Base-by-base conservation (phyloP, 2,329 filamentous ascomycete species). In the Pseudomassariella vexata region DNA sequence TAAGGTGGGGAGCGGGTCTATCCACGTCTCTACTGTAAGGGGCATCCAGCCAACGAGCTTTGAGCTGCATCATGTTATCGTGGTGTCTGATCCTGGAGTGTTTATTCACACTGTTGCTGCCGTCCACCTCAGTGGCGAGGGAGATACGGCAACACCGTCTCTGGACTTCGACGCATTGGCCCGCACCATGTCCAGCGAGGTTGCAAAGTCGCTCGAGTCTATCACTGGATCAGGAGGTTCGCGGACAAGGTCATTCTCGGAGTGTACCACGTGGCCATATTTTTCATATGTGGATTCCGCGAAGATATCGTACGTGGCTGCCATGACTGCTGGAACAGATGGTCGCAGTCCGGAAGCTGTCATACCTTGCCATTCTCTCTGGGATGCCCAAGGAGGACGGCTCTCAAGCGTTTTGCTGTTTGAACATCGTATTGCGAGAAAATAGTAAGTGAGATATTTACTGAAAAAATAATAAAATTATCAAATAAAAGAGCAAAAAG, bases 1-100 rank as follows among this genome's bases (percentile, higher is more conserved):
- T 9, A 56, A 57, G 18, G 37, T 58, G 11, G 42, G 24, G 10
- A 20, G 36, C 6, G 50, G 45, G 9, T 45, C 46, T 8, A 39
- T 57, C 4, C 41, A 34, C 18, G 24, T 52, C 18, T 35, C 34
- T 32, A 18, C 19, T 22, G 11, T 14, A 11, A 19, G 12, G 8
- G 23, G 30, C 22, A n/a, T n/a, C n/a, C n/a, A n/a, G n/a, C n/a
- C n/a, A n/a, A n/a, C n/a, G n/a, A 19, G 9, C n/a, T 24, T 42
- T 9, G 36, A 41, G 6, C 18, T 55, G 10, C 45, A 53, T 21
- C 47, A 50, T 21, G 46, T 51, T 19, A 42, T 44, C 28, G 27
- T 28, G 7, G n/a, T 41, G 10, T 32, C 17, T 14, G 25, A 39
- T 11, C 41, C 37, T 10, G 19, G 31, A 14, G 32, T 48, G 20